phyloP scores from a whole-genome alignment of 1,139 yeast species.

The Kodamaea arcana region DNA sequence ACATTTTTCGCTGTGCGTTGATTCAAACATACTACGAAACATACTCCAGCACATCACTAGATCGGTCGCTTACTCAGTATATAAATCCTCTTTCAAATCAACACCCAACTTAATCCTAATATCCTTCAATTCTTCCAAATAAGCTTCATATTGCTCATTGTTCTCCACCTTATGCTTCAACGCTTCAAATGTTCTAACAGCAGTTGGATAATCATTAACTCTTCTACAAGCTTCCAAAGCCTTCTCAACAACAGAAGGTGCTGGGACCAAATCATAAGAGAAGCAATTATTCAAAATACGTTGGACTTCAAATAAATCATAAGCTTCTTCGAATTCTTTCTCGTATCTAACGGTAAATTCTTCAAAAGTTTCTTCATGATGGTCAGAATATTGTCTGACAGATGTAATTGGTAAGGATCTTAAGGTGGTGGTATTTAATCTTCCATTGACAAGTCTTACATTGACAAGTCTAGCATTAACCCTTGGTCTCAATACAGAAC shows the following conservation, averaged over 20 bases:
- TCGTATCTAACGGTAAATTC: constrained; percentile 92
- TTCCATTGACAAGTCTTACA: constrained; percentile 23
- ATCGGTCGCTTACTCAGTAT: too few species aligned
- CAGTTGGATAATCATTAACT: constrained; percentile 98
- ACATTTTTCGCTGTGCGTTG: too few species aligned
- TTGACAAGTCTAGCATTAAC: constrained; percentile 25
- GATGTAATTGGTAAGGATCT: constrained; percentile 17
- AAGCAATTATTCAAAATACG: constrained; percentile 87
- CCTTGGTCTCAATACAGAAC: constrained; percentile 51
- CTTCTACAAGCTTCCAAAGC: constrained; percentile 98
- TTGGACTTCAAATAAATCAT: constrained; percentile 96
- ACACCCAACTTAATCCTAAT: constrained; percentile 90
- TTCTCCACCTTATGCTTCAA: constrained; percentile 94
- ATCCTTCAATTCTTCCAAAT: constrained; percentile 90
- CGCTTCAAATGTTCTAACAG: constrained; percentile 95
- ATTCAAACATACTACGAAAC: too few species aligned
- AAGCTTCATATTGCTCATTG: constrained; percentile 89
- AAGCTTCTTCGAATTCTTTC: constrained; percentile 96
- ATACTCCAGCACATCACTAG: too few species aligned
- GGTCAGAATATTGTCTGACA: constrained; percentile 68
- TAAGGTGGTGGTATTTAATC: constrained; percentile 18
- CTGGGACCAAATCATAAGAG: constrained; percentile 97
- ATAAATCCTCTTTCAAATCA: constrained; percentile 90
- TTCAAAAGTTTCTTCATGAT: constrained; percentile 88
- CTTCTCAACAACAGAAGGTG: constrained; percentile 92